These are phyloP conservation scores for Rusavskia elegans DNA, from an alignment of 495 filamentous ascomycete species.

Conservation along the genomic window DNA sequence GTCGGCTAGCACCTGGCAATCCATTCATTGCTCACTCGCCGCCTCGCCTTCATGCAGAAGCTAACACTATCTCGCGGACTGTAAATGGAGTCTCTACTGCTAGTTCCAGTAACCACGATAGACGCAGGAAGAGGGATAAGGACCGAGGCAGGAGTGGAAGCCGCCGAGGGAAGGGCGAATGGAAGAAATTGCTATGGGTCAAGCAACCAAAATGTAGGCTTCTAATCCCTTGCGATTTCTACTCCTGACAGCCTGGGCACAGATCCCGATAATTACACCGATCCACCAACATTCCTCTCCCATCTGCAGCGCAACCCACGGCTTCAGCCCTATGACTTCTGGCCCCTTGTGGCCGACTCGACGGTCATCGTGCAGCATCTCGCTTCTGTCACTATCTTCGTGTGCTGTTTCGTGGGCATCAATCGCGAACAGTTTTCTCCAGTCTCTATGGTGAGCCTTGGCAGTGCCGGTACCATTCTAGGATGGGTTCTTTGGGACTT, in stretches of 20 bases:
- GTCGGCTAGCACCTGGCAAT: constrained; percentile 67
- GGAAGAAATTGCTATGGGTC: constrained; percentile 96
- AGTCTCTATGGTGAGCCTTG: constrained; percentile 70
- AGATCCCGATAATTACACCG: constrained; percentile 98
- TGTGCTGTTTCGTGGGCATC: constrained; percentile 86
- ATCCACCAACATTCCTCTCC: constrained; percentile 83
- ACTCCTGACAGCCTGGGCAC: constrained; percentile 1
- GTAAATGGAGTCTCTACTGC: neutral
- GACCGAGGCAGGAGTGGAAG: constrained; percentile 38
- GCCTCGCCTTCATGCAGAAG: constrained; percentile 33
- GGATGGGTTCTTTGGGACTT: constrained; percentile 86
- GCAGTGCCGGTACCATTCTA: constrained; percentile 65
- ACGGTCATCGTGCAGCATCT: constrained; percentile 97
- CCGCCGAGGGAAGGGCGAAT: constrained; percentile 48
- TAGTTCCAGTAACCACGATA: no score
- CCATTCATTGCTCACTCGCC: constrained; percentile 50
- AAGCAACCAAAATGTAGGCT: constrained; percentile 69
- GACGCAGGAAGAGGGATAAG: constrained; percentile 23
- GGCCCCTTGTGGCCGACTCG: constrained; percentile 86
- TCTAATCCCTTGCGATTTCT: neutral
- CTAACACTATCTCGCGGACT: neutral
- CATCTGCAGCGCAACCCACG: constrained; percentile 91
- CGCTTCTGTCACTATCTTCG: constrained; percentile 82
- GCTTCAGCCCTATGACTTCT: constrained; percentile 92
- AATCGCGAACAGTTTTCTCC: constrained; percentile 72